These are phyloP conservation scores for Graphilbum ipis-grandicollis DNA, from an alignment of 2,329 filamentous ascomycete genomes.

Conservation along the genomic window DNA sequence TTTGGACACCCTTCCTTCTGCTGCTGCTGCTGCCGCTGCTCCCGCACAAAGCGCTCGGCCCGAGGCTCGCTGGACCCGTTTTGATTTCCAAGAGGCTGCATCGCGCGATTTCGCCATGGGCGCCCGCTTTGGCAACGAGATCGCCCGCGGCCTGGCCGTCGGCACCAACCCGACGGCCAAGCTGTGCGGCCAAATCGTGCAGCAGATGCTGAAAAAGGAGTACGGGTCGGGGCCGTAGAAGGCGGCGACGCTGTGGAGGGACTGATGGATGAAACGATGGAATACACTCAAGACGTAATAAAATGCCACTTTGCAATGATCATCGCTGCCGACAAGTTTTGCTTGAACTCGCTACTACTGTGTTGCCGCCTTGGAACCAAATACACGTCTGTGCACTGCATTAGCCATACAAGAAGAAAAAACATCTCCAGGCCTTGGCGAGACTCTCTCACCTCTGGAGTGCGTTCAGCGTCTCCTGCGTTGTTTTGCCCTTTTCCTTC, in stretches of 20 bases:
- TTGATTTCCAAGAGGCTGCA: slow-evolving; percentile 45
- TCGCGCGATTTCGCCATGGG: slow-evolving; percentile 46
- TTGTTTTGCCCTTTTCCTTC: slow-evolving; percentile 36
- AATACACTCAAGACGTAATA: too few species aligned
- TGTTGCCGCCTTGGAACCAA: not conserved
- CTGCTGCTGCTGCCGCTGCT: not conserved
- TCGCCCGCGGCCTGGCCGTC: slow-evolving; percentile 47
- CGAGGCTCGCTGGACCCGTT: slow-evolving; percentile 30
- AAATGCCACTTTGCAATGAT: too few species aligned
- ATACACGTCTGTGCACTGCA: not conserved
- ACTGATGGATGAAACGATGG: too few species aligned
- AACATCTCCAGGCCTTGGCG: too few species aligned
- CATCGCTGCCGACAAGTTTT: too few species aligned
- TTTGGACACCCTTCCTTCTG: too few species aligned
- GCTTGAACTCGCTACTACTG: too few species aligned
- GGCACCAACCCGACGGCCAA: slow-evolving; percentile 52
- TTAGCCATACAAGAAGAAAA: too few species aligned
- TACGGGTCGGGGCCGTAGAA: slow-evolving; percentile 22
- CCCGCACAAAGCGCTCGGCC: too few species aligned
- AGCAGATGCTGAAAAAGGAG: slow-evolving; percentile 53
- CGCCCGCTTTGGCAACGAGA: slow-evolving; percentile 46
- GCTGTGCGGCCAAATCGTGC: slow-evolving; percentile 51
- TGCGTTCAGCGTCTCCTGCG: slow-evolving; percentile 29
- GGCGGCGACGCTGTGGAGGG: not conserved
- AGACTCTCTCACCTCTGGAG: slow-evolving; percentile 22